Base-by-base conservation (phyloP, 2,329 filamentous ascomycete genomes). In the Mollisia scopiformis region DNA sequence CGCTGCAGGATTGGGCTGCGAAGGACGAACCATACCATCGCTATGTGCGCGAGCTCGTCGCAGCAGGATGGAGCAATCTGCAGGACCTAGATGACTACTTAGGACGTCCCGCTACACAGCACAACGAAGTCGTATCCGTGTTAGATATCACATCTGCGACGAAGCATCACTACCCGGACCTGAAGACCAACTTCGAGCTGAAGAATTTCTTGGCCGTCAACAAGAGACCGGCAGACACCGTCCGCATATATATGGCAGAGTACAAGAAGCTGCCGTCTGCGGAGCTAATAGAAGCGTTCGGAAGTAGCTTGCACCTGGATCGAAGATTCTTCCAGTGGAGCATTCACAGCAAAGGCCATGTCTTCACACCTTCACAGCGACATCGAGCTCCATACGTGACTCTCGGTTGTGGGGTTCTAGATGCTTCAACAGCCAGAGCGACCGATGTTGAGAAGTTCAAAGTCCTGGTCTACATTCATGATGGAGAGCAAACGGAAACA, bases 31-130 rank as follows among this genome's bases (percentile, higher is more conserved):
- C 62, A 6, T 73, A 71, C 47, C 69, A 68, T 27, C 63, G 69
- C 8, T 72, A 72, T 49, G 59, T 72, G 11, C 65, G 68, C 31
- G 52, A 64, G 16, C 59, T 71, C 13, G 63, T 69, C 14, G 61
- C 58, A 19, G 68, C 70, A 41, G 69, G 69, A 60, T 72, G 68
- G 71, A 69, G 63, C 46, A 73, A 70, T 57, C 59, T 73, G 30
- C 58, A 55, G 33, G 57, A 60, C 14, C 54, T 73, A 31, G 65
- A 72, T n/a, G 47, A 56, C 2, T 71, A 71, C 41, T 65, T 71
- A 60, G 59, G 53, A 31, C 60, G 41, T 27, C 63, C 66, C 28
- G 23, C 64, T 23, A 59, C 19, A 28, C 58, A 57, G n/a, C 16
- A 57, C 14, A 55, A 52, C 10, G 28, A 72, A 2, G 59, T 69